Evolutionary conservation across 2,329 filamentous ascomycete genomes (phyloP), one percentile per base, ranked within the genome.

Genomic region (Sporothrix curviconia): DNA sequence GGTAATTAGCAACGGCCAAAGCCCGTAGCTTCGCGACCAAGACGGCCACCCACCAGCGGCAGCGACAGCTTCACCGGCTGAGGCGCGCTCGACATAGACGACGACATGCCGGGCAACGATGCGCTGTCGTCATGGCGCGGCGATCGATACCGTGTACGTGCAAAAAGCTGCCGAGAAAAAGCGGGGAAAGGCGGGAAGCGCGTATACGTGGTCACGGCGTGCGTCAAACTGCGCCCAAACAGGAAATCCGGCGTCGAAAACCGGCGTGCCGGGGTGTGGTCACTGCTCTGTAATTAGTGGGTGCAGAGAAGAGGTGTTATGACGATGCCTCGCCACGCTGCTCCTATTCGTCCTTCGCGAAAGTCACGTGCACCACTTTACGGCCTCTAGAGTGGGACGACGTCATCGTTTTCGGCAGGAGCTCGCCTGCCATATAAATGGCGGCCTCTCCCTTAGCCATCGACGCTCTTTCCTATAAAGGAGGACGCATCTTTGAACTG

Each of bases 61-160:
- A 92, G 79, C 61, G 89, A 92, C 63, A 92, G 81, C 77, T 90
- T 91, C 75, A 92, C 87, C 60, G 87, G 86, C 72, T 84, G 82
- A 63, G 78, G 75, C 62, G 78, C 74, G 78, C 76, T 76, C 66
- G 57, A 55, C 46, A 49, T 44, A 39, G 68, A 76, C 64, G 74
- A 70, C 72, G 78, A 79, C 78, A 81, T 81, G 70, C 70, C 69
- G 72, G 39, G 37, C 36, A 42, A 32, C 36, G 25, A 12, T 36
- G 50, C 34, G 19, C 25, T 19, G 52, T 36, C 34, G 40, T 56
- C 57, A 59, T 58, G 46, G 56, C 36, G 58, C 15, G 14, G 15
- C 11, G 22, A 17, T n/a, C n/a, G n/a, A n/a, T n/a, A n/a, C n/a
- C 55, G 46, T 37, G 19, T 39, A 34, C 28, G 25, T 25, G 46